Evolutionary conservation across 768 basidiomycete genomes (phyloP), one percentile per base, ranked within the genome.

Genomic region (Boletellus ananiceps): DNA sequence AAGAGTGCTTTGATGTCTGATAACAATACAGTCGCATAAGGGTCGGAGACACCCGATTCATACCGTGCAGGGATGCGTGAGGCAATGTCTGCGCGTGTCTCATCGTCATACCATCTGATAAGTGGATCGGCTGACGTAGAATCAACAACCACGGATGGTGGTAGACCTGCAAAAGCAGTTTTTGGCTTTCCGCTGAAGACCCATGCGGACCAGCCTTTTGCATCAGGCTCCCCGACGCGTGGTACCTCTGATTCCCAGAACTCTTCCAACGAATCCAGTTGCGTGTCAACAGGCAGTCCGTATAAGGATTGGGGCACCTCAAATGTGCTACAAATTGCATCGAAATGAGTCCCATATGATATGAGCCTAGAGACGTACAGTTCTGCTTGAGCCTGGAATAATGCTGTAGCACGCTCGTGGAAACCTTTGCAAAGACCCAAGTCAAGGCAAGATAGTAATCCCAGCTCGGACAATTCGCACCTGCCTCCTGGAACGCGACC

Each of bases 301-400:
- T 59, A 57, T 1, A 86, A 59, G n/a, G 61, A 58, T 21, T 71
- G 64, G 0, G 88, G 87, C 19, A 72, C 47, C 51, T 78, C 70
- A 54, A 85, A 89, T 5, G 75, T 73, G 40, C 90, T 91, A 58
- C 21, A 42, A 23, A 23, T 36, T 40, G 33, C 9, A 51, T 58
- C 9, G 43, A 42, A 47, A 50, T 47, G 44, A 54, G 35, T 29
- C 40, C 21, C 12, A 47, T 25, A 15, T 45, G 23, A 23, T 33
- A 34, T 27, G 38, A 8, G 44, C 42, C 14, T 23, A 12, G 38
- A 40, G 40, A 64, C 83, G 57, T 69, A 92, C 89, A 91, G 58
- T 68, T 92, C 90, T 14, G 84, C 80, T 66, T 93, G 87, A 9
- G 87, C 88, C 63, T 93, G 90, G 58, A 90, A 86, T 59, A 90